Evolutionary conservation across 345 rosid genomes (phyloP), one percentile per base, ranked within the genome.

Genomic region (Gossypium anomalum): DNA sequence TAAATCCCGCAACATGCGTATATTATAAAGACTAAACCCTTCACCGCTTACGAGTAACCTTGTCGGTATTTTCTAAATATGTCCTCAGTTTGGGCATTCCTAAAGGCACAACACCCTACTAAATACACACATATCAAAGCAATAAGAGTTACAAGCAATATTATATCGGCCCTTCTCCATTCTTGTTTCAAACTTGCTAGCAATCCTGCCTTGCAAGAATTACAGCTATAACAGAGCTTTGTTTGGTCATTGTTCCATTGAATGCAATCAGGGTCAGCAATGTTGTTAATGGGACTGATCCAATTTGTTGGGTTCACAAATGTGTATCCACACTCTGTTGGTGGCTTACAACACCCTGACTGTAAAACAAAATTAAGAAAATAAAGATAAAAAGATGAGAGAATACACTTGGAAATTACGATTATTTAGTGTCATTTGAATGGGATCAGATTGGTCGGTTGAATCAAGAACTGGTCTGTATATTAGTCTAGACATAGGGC

Each of bases 61-160:
- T 29, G 61, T 11, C 43, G 53, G 23, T 70, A 70, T 70, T 41
- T 52, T 70, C 73, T 52, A 70, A 70, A 70, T n/a, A 70, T 52
- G 65, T 93, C 98, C 70, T 95, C 98, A 2, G 99, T 93, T 83
- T 90, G 80, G 55, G 98, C 97, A 57, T 91, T 93, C 72, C 97
- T 83, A 29, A 91, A 95, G 1, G 99, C 97, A 75, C 99, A 95
- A 17, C 78, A 75, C n/a, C 72, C 78, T 7, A 75, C 20, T 17
- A 75, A 9, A 67, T 75, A 75, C 2, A 67, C 72, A 11, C 65
- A 41, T 9, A 75, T 57, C 78, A 75, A 55, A 38, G 78, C 78
- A 22, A 75, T 52, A 10, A 75, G 65, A 17, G 78, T 66, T 56
- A 75, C 13, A 22, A 75, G 78, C 44, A 75, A 57, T 9, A 75